phyloP scores from a whole-genome alignment of 2,329 filamentous ascomycete genomes.

The Alternaria rosae region DNA sequence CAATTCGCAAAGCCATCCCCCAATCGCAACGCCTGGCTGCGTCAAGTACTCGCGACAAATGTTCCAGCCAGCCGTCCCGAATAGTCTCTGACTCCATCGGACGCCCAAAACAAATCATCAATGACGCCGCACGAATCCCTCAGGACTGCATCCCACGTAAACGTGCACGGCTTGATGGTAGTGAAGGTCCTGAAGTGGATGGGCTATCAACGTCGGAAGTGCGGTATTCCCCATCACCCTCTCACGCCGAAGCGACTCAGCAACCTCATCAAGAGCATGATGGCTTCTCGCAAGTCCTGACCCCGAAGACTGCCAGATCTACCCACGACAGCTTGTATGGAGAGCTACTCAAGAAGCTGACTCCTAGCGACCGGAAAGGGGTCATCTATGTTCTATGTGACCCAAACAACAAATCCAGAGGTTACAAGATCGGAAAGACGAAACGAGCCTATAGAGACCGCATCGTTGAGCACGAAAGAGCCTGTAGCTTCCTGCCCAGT shows the following conservation, averaged over 20 bases:
- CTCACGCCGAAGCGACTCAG: not conserved
- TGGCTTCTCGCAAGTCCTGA: not conserved
- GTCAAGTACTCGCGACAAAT: not conserved
- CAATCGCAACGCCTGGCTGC: not conserved
- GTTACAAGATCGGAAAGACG: conserved; percentile 21
- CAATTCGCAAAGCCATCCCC: not conserved
- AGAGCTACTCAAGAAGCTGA: not conserved
- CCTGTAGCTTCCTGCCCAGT: not conserved
- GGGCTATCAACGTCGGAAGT: not conserved
- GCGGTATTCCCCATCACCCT: not conserved
- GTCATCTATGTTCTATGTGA: conserved; percentile 14
- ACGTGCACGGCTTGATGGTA: not conserved
- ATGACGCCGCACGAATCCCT: not conserved
- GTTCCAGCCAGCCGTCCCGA: not conserved
- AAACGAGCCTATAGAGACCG: not conserved
- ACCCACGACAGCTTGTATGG: conserved; percentile 2
- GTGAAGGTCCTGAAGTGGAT: not conserved
- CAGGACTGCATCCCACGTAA: not conserved
- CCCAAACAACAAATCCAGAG: not conserved
- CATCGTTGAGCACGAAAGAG: conserved; percentile 3
- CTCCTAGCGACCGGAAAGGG: conserved; percentile 1
- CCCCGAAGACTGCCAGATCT: not conserved
- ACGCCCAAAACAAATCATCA: not conserved
- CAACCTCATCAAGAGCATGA: not conserved
- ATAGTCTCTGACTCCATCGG: not conserved